Conservation (phyloP, 371 early-diverging fungal species). For the Saksenaea vasiformis region DNA sequence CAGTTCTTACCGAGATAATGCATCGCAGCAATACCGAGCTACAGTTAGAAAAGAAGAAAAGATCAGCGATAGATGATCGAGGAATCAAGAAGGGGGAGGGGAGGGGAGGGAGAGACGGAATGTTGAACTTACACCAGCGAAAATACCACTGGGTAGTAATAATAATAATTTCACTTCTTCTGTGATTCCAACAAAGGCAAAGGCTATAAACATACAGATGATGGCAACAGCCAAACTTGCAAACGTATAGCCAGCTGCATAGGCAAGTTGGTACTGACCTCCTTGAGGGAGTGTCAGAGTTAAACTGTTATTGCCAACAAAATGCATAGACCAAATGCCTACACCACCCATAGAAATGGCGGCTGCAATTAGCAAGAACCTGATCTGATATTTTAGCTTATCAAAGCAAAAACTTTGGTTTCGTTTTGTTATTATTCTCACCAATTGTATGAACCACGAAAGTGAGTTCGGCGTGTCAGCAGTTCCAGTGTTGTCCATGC, state of each 20-base stretch:
- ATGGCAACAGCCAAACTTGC: constrained; percentile 41
- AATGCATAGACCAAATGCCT: constrained; percentile 55
- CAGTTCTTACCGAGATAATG: constrained; percentile 52
- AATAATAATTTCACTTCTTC: constrained; percentile 35
- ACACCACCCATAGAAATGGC: constrained; percentile 48
- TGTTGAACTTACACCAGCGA: constrained; percentile 43
- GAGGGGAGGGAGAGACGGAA: not conserved
- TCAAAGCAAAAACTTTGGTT: not conserved
- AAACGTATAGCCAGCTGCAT: constrained; percentile 41
- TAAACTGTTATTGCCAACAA: constrained; percentile 46
- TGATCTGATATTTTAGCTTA: not conserved
- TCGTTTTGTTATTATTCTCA: constrained; percentile 3
- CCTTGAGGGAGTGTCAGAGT: constrained; percentile 19
- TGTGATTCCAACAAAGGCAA: constrained; percentile 44
- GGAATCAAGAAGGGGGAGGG: not conserved
- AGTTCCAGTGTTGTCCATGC: constrained; percentile 24
- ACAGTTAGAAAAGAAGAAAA: constrained; percentile 2
- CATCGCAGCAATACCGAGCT: constrained; percentile 46
- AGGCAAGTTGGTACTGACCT: constrained; percentile 27
- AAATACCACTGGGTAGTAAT: constrained; percentile 38
- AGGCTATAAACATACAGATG: constrained; percentile 41
- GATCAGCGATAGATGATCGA: not conserved
- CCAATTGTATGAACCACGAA: constrained; percentile 24
- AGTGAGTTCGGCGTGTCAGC: constrained; percentile 23
- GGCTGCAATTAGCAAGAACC: constrained; percentile 40